Evolutionary conservation across 139 green algal genomes (phyloP), one percentile per base, ranked within the genome.

Genomic region (Asterochloris erici): DNA sequence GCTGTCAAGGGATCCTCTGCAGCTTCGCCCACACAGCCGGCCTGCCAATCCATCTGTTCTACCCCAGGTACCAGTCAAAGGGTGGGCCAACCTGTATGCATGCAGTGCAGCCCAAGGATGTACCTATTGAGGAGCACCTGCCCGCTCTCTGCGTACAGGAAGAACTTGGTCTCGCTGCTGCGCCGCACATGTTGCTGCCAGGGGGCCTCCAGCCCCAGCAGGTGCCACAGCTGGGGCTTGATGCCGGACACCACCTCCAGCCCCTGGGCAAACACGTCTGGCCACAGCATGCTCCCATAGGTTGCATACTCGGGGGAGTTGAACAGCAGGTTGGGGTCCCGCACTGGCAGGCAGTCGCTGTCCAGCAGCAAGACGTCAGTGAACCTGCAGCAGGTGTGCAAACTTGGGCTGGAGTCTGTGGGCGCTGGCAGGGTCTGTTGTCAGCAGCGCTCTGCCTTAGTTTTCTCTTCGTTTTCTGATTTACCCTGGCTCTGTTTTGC

Each of bases 111-210:
- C 38, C 38, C 38, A 54, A 54, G 38, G 38, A 6, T 54, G 38
- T 54, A 81, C 26, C 87, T 81, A 84, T 93, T 82, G 0, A 93
- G 47, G 81, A 93, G 64, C 73, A 93, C 47, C 73, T 92, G 88
- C 1, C 90, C 88, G 26, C 81, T 89, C 77, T 93, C 90, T 13
- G 84, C 27, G 64, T 84, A 74, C 74, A 86, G 63, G 19, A 54
- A 47, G 73, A 10, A 54, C 38, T 54, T 54, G 38, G 38, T 54
- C 10, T 61, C 68, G 60, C 76, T 70, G 60, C 68, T 80, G 23
- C 47, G 60, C 12, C 29, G 9, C 19, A 29, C 61, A 38, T 79
- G 73, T 69, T 73, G 14, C 23, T 81, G 73, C 69, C 70, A 77
- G 17, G 26, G 26, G 19, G 29, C 38, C 0, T 78, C 69, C 68